Conservation (phyloP, 163 green algal genomes). For the Chlorella variabilis region DNA sequence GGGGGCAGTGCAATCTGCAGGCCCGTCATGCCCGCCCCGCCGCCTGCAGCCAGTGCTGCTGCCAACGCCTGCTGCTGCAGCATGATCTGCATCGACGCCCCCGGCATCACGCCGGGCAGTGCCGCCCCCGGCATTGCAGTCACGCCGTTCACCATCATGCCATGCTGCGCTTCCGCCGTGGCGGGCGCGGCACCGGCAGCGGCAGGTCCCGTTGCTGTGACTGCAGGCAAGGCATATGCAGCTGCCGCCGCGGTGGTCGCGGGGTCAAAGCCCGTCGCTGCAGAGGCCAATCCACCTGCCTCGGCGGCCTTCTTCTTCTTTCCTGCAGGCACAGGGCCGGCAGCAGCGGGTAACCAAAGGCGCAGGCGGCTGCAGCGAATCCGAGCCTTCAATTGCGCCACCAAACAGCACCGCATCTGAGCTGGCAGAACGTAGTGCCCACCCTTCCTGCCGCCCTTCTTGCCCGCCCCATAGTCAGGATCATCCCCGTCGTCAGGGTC, state of each 20-base stretch:
- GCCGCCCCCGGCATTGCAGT: neutral
- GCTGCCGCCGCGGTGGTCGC: neutral
- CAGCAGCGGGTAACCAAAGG: neutral
- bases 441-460: constrained; percentile 28
- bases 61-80: constrained; percentile 22
- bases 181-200: neutral
- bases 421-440: neutral
- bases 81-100: neutral
- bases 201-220: neutral
- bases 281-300: neutral
- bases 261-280: neutral
- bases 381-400: too few relatives aligned
- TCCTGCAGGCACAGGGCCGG: neutral
- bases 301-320: constrained; percentile 3
- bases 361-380: neutral
- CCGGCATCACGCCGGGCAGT: neutral
- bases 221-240: neutral
- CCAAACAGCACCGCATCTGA: too few relatives aligned
- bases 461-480: constrained; percentile 34
- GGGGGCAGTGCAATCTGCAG: constrained; percentile 14
- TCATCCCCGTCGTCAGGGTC: constrained; percentile 36
- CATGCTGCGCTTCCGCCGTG: neutral
- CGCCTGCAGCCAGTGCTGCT: constrained; percentile 3
- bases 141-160: neutral
- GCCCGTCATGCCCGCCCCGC: neutral